phyloP scores from a whole-genome alignment of 495 filamentous ascomycete genomes.

The Sabuloglossum arenarium region DNA sequence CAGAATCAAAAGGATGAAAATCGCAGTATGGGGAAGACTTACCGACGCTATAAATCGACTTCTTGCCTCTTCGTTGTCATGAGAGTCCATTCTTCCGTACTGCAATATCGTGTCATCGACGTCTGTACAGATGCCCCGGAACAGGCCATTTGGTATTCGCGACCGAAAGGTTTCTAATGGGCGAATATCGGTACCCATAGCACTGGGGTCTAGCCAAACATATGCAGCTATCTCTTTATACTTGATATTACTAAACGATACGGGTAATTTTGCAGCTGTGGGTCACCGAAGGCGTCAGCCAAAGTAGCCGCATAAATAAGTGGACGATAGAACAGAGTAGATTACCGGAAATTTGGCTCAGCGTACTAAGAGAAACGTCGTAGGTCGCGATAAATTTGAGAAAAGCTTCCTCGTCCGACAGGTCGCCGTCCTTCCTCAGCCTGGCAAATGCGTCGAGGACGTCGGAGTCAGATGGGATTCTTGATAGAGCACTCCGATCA shows the following conservation, averaged over 20 bases:
- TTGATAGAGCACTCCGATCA: background rate
- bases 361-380: background rate
- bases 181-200: background rate
- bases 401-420: background rate
- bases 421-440: background rate
- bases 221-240: too few relatives aligned
- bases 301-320: too few relatives aligned
- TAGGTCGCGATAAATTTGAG: background rate
- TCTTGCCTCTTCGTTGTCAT: too few relatives aligned
- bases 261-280: too few relatives aligned
- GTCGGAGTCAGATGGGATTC: background rate
- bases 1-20: background rate
- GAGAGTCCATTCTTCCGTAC: too few relatives aligned
- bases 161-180: background rate
- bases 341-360: background rate
- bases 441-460: background rate
- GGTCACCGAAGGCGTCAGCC: too few relatives aligned
- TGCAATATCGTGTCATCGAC: background rate
- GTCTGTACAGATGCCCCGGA: background rate
- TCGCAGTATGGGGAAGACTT: background rate
- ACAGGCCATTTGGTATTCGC: background rate
- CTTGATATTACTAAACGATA: too few relatives aligned
- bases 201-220: background rate
- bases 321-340: background rate
- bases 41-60: background rate